phyloP scores from a whole-genome alignment of 1,139 yeast genomes.

The Taphrina wiesneri region DNA sequence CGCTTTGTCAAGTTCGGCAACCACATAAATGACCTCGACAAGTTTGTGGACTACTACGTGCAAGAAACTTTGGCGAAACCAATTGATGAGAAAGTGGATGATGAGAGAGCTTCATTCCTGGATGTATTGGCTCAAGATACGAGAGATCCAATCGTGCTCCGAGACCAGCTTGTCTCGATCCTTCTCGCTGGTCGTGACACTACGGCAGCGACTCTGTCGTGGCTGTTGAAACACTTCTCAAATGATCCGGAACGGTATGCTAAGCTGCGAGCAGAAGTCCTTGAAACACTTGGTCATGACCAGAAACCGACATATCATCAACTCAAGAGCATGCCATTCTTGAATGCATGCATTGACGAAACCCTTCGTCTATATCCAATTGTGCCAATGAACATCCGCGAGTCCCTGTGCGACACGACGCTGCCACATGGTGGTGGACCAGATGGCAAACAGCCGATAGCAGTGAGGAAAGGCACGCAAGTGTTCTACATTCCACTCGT shows the following conservation, averaged over 20 bases:
- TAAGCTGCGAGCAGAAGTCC: conserved; percentile 50
- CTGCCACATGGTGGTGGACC: conserved; percentile 59
- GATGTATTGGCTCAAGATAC: conserved; percentile 57
- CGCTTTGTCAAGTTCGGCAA: conserved; percentile 45
- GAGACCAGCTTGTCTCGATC: conserved; percentile 57
- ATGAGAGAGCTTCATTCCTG: conserved; percentile 54
- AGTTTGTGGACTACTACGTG: conserved; percentile 18
- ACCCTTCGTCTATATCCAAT: conserved; percentile 58
- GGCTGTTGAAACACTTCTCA: conserved; percentile 53
- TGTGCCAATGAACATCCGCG: conserved; percentile 57
- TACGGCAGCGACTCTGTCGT: conserved; percentile 43
- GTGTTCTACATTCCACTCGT: conserved; percentile 52
- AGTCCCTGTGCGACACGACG: conserved; percentile 52
- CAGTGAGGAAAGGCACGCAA: conserved; percentile 53
- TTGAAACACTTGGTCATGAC: conserved; percentile 3
- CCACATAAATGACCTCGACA: conserved; percentile 47
- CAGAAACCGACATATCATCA: conserved; percentile 52
- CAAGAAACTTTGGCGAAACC: conserved; percentile 16
- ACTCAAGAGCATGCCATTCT: conserved; percentile 51
- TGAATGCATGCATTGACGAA: conserved; percentile 49
- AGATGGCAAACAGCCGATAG: conserved; percentile 51
- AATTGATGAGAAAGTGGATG: conserved; percentile 40
- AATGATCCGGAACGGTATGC: conserved; percentile 50
- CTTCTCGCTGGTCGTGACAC: conserved; percentile 42
- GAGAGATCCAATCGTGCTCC: conserved; percentile 52